Percentiles rank a stretch among this genome's conserved stretches.
phyloP scores from a whole-genome alignment of 306 rosid species.

The Fragaria ananassa region DNA sequence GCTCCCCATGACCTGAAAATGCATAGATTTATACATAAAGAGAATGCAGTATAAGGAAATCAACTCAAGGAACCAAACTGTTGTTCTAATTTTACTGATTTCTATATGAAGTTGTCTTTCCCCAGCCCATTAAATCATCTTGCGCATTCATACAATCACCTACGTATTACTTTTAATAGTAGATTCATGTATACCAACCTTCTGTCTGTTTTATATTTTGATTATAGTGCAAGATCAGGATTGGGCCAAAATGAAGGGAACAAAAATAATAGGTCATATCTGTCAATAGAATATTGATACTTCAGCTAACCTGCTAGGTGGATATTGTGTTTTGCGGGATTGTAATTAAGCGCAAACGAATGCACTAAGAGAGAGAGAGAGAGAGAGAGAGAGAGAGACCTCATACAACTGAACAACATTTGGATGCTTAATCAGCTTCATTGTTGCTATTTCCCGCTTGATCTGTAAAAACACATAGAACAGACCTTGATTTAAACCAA shows the following conservation, averaged over 20 bases:
- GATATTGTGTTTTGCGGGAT: background rate
- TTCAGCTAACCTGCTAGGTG: background rate
- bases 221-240: background rate
- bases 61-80: conserved; percentile 5
- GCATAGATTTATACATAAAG: conserved; percentile 15
- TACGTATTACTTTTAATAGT: too few relatives aligned
- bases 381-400: conserved; percentile 47
- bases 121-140: conserved; percentile 3
- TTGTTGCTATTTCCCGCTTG: conserved; percentile 84
- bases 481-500: background rate
- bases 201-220: background rate
- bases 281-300: background rate
- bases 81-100: background rate
- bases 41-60: conserved; percentile 10
- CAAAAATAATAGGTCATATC: background rate
- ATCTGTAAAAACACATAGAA: conserved; percentile 47
- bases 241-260: background rate
- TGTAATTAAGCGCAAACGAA: background rate
- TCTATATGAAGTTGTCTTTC: conserved; percentile 3
- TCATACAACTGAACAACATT: conserved; percentile 78
- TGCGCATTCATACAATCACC: background rate
- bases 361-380: background rate
- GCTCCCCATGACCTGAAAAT: conserved; percentile 91
- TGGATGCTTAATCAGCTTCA: conserved; percentile 97
- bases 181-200: background rate